Evolutionary conservation across 441 rosid species (phyloP), one percentile per base, ranked within the genome.

Genomic region (Flueggea neowawraea): DNA sequence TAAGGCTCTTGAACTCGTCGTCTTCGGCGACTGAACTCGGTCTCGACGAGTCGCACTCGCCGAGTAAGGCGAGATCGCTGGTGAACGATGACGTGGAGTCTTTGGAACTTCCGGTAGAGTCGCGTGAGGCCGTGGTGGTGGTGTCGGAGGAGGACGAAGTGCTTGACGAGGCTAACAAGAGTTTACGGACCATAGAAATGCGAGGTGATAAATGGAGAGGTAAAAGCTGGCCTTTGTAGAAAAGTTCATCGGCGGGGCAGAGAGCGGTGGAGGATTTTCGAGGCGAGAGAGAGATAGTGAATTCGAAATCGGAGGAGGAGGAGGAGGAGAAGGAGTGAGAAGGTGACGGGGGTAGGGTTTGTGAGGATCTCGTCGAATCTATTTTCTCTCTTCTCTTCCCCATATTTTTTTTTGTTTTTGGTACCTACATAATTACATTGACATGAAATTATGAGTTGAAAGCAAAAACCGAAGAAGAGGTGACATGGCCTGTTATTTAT

Each of bases 211-310:
- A 91, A 55, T 93, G 97, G 55, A 93, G 96, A 52, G 97, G 97
- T 17, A 93, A 75, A 60, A 93, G 95, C 82, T 90, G 96, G 32
- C 98, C 98, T 58, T 90, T 93, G 97, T 93, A 93, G 83, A 93
- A 93, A 65, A 93, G 85, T 66, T 90, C 98, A 73, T 93, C 98
- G 6, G 96, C 97, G 0, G 96, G 97, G 61, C 91, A 90, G 17
- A 86, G 78, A 5, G 84, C 59, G 43, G 88, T 58, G n/a, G 91
- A 76, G 52, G 92, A 80, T 58, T 85, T 87, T 32, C 90, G 87
- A 0, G 98, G 91, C 9, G 96, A 88, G 45, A 79, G 55, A 4
- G 92, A 82, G 70, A 88, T 69, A 48, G 85, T 86, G 85, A 90
- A 90, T 69, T 90, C 96, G 58, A 93, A 93, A 61, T 93, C 98